Base-by-base conservation (phyloP, 2,329 filamentous ascomycete species). In the Ophiosphaerella herpotricha region DNA sequence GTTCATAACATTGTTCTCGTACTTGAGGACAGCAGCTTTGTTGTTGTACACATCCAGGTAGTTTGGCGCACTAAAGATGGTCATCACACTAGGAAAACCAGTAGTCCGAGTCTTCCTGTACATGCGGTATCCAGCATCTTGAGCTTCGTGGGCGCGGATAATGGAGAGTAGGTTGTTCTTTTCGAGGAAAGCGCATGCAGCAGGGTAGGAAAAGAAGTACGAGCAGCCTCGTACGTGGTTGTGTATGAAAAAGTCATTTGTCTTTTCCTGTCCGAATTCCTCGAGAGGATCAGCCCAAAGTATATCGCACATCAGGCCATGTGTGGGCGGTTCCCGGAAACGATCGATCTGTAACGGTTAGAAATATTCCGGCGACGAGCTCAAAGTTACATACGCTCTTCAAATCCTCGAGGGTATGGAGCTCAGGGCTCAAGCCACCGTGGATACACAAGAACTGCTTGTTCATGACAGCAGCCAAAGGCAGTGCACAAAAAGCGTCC, bases 1-100 rank as follows among this genome's bases (percentile, higher is more conserved):
- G 80, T 99, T 99, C 94, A 99, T 99, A 54, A 99, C 94, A 70
- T 99, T 99, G 77, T 99, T 99, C 79, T 99, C 94, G 74, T 99
- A 99, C 79, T 99, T 99, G 67, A 99, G 81, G 35, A 99, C 94
- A 0, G 94, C 94, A 2, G 94, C 94, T 81, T 99, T 99, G 83
- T 99, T 99, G 85, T 99, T 99, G 79, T 99, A 99, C 33, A 99
- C 92, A 69, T 99, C 94, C 57, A 99, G 85, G 73, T 99, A 99
- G 77, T 99, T 99, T 33, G 94, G 94, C 1, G 94, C 94, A 38
- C 93, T 97, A 82, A 99, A 99, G 68, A 99, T 99, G 63, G 94
- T 99, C 94, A 99, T 99, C 57, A 99, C 94, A 77, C 92, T 97
- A 18, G 94, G 94, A 79, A 99, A 99, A 2, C 94, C 94, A 16